phyloP scores from a whole-genome alignment of 352 stramenopile species.

The Nothophytophthora sp. region DNA sequence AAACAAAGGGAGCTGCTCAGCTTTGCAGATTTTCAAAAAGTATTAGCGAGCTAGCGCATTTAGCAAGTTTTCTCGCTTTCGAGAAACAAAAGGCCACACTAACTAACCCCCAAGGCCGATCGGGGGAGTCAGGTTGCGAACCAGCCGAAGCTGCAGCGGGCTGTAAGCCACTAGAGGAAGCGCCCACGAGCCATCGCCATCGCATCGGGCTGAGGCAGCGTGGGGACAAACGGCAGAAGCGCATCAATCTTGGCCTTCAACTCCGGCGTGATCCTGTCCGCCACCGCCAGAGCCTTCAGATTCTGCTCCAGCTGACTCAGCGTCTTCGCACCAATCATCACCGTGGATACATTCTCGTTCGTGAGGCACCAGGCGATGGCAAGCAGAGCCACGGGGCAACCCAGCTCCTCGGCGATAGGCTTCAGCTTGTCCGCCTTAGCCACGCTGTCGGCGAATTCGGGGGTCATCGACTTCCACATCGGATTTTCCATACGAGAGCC shows the following conservation, averaged over 20 bases:
- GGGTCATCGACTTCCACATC: slow-evolving; percentile 30
- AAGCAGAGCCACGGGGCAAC: slow-evolving; percentile 39
- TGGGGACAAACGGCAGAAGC: slow-evolving; percentile 18
- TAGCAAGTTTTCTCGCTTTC: too few relatives aligned
- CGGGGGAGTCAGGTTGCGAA: too few relatives aligned
- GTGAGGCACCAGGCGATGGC: slow-evolving; percentile 58
- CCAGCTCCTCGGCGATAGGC: slow-evolving; percentile 38
- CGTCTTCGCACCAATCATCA: slow-evolving; percentile 59
- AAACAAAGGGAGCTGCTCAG: too few relatives aligned
- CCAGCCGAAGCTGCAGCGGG: too few relatives aligned
- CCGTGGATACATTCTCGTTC: slow-evolving; percentile 56
- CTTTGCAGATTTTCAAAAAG: too few relatives aligned
- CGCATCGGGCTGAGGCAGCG: not conserved
- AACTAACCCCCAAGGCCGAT: too few relatives aligned
- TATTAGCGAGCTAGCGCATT: too few relatives aligned
- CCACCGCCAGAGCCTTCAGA: slow-evolving; percentile 38
- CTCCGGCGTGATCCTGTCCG: slow-evolving; percentile 48
- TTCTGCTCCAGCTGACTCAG: slow-evolving; percentile 60
- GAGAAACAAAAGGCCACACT: too few relatives aligned
- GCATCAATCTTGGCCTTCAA: slow-evolving; percentile 51
- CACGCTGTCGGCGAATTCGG: slow-evolving; percentile 16
- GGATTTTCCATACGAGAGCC: slow-evolving; percentile 44
- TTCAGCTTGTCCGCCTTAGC: slow-evolving; percentile 37
- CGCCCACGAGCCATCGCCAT: not conserved
- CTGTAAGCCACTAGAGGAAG: slow-evolving; percentile 11